These are phyloP conservation scores for Candida tropicalis DNA, from an alignment of 1,139 yeast genomes.

Conservation along the genomic window DNA sequence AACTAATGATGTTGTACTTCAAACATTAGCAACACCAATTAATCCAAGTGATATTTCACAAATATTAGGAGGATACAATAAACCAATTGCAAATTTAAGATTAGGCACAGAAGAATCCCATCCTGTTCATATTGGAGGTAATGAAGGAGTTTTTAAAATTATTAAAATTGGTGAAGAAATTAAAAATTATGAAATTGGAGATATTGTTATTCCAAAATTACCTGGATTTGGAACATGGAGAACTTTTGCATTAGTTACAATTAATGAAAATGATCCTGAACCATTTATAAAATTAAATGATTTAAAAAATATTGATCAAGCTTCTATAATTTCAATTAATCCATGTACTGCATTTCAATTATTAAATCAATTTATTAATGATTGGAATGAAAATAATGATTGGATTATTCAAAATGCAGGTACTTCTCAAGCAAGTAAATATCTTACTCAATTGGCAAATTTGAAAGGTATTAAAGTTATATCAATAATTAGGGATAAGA, in stretches of 20 bases:
- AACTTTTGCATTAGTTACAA: slow-evolving; percentile 26
- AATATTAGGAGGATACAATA: slow-evolving; percentile 88
- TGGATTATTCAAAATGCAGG: slow-evolving; percentile 42
- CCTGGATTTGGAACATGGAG: slow-evolving; percentile 43
- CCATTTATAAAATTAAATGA: slow-evolving; percentile 27
- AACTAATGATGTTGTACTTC: slow-evolving; percentile 48
- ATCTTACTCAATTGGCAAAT: slow-evolving; percentile 33
- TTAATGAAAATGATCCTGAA: slow-evolving; percentile 18
- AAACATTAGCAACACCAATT: slow-evolving; percentile 77
- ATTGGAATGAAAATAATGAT: slow-evolving; percentile 35
- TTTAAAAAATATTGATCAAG: slow-evolving; percentile 29
- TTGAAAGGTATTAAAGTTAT: slow-evolving; percentile 27
- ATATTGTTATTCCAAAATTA: slow-evolving; percentile 33
- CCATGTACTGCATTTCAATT: slow-evolving; percentile 39
- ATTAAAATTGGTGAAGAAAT: slow-evolving; percentile 26
- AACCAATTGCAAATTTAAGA: slow-evolving; percentile 57
- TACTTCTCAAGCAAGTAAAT: slow-evolving; percentile 36
- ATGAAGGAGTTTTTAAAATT: slow-evolving; percentile 37
- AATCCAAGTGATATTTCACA: slow-evolving; percentile 93
- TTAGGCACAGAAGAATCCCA: slow-evolving; percentile 44
- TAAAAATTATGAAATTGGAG: slow-evolving; percentile 25
- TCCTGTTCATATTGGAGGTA: slow-evolving; percentile 83
- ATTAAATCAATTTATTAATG: slow-evolving; percentile 27
- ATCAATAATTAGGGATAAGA: slow-evolving; percentile 35
- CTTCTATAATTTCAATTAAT: slow-evolving; percentile 37